Percentiles rank a stretch among this genome's conserved stretches.
These are phyloP conservation scores for Marasmius fiardii DNA, from an alignment of 1,284 basidiomycete genomes.

Conservation along the genomic window DNA sequence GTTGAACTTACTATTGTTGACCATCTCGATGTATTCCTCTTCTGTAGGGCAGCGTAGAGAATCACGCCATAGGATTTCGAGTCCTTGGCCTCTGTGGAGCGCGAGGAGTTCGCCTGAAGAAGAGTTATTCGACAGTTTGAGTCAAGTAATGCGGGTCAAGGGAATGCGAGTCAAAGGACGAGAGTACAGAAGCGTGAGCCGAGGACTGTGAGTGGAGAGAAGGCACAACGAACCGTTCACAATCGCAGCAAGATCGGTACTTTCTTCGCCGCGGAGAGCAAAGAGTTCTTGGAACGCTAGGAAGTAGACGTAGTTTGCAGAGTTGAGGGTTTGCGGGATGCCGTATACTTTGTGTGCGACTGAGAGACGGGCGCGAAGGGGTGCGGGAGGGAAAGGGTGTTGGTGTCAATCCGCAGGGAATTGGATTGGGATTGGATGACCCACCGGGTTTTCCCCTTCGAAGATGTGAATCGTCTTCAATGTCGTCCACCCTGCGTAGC, in stretches of 20 bases:
- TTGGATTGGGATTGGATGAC: no score
- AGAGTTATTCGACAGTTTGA: not conserved
- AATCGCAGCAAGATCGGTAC: conserved; percentile 57
- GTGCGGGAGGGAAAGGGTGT: no score
- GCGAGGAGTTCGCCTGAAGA: conserved; percentile 79
- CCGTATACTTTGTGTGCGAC: conserved; percentile 97
- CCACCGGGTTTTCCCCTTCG: conserved; percentile 82
- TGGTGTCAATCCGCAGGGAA: no score
- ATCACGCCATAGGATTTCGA: conserved; percentile 95
- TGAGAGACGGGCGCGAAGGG: no score
- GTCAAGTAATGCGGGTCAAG: not conserved
- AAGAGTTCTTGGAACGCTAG: conserved; percentile 80
- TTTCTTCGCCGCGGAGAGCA: conserved; percentile 43
- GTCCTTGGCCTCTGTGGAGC: conserved; percentile 92
- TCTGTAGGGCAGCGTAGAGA: conserved; percentile 90
- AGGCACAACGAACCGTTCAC: conserved; percentile 58
- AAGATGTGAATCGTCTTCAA: conserved; percentile 93
- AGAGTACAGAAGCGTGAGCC: no score
- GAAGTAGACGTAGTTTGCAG: conserved; percentile 97
- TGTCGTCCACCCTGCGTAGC: conserved; percentile 83
- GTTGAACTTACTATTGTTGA: conserved; percentile 80
- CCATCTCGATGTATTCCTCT: conserved; percentile 94
- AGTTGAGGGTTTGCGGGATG: conserved; percentile 95
- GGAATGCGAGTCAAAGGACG: no score
- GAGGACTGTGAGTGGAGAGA: no score